Percentiles rank a stretch among this genome's conserved stretches.
phyloP scores from a whole-genome alignment of 2,329 filamentous ascomycete genomes.

The Trichophyton benhamiae region DNA sequence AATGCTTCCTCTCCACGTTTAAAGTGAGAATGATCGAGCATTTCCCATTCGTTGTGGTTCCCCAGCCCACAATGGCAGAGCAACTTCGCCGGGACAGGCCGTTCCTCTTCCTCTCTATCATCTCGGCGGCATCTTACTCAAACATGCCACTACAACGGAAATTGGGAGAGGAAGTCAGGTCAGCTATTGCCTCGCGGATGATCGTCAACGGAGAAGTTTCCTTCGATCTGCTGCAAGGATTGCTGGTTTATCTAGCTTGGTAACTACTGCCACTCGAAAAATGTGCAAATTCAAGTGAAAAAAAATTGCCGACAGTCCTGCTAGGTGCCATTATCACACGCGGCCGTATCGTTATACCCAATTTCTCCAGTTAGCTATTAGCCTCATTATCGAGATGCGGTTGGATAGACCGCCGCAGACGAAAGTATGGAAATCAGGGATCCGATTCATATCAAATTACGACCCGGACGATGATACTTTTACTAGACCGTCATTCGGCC shows the following conservation, averaged over 20 bases:
- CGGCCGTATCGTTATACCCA: slow-evolving; percentile 24
- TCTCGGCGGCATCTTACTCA: slow-evolving; percentile 23
- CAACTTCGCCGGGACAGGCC: slow-evolving; percentile 22
- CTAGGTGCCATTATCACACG: slow-evolving; percentile 25
- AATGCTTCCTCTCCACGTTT: slow-evolving; percentile 22
- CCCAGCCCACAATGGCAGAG: slow-evolving; percentile 16
- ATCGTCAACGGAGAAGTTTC: slow-evolving; percentile 23
- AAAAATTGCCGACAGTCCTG: not conserved
- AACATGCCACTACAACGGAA: slow-evolving; percentile 24
- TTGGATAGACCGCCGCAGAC: slow-evolving; percentile 19
- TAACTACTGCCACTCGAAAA: slow-evolving; percentile 9
- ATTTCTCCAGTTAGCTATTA: slow-evolving; percentile 27
- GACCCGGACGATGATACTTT: slow-evolving; percentile 7
- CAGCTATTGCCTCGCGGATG: slow-evolving; percentile 22
- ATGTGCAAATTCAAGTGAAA: not conserved
- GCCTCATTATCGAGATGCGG: slow-evolving; percentile 26
- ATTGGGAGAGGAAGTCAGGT: slow-evolving; percentile 22
- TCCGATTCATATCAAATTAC: slow-evolving; percentile 19
- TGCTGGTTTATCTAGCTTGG: slow-evolving; percentile 29
- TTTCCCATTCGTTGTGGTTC: slow-evolving; percentile 28
- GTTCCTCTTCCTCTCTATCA: slow-evolving; percentile 26
- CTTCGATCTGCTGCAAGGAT: slow-evolving; percentile 31
- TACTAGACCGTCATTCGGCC: slow-evolving; percentile 17
- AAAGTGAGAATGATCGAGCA: slow-evolving; percentile 26
- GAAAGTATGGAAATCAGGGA: slow-evolving; percentile 21